Evolutionary conservation across 192 early-diverging fungal species (phyloP), one percentile per base, ranked within the genome.

Genomic region (Pilobolus umbonatus): DNA sequence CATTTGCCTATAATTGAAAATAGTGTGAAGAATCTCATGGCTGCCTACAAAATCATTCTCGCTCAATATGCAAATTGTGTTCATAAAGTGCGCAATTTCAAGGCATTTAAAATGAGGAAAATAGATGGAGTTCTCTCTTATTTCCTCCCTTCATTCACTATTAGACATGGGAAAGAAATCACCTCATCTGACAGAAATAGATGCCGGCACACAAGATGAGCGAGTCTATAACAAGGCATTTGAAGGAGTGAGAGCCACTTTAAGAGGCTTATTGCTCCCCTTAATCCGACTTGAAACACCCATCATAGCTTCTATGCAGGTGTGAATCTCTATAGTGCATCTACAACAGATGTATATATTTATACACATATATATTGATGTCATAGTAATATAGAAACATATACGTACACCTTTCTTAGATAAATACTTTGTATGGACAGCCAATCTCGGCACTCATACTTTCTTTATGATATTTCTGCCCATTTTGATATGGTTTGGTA

Each of bases 381-480:
- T 7, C 25, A 29, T 32, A 26, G 10, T 1, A 46, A 45, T 30
- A 11, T 30, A 80, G 78, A 68, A 64, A 40, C 74, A 61, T 35
- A 63, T 76, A 14, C 65, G 78, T 9, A 62, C 73, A 29, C 76
- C 80, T 4, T 34, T 68, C 21, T 46, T 88, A 28, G 89, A 92
- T 61, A 66, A 44, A 7, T 75, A 86, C 54, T 89, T 92, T 60
- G 64, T 84, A 17, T 77, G 74, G 65, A 84, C 88, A 9, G 81
- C 87, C 3, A 83, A 85, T 72, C 80, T 93, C 8, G 93, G 94
- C 9, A 92, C 89, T 38, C 94, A 94, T 57, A 83, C 85, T 15
- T 92, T 92, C 57, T 96, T 94, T 69, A 76, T 96, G 74, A 65
- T 90, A 12, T 75, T 84, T 28, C 65, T 93, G 15, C 94, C 94